Percentiles rank a stretch among this genome's conserved stretches.
Conservation (phyloP, 345 rosid species). For the Linum usitatissimum region DNA sequence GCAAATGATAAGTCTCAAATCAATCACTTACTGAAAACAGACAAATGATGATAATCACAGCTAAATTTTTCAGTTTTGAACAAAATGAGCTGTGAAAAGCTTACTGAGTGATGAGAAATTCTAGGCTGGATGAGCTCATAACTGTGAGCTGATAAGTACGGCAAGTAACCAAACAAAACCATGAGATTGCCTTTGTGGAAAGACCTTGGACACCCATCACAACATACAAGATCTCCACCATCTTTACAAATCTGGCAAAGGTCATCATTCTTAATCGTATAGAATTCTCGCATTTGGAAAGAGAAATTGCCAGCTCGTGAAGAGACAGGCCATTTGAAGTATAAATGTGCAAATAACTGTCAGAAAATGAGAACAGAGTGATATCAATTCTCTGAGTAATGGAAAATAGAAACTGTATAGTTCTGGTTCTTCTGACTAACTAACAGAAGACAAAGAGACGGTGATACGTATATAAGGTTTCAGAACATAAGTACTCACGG, state of each 20-base stretch:
- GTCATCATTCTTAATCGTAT: constrained; percentile 71
- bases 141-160: background rate
- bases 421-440: background rate
- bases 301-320: constrained; percentile 83
- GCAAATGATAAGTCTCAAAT: background rate
- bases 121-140: constrained; percentile 4
- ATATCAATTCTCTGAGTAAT: background rate
- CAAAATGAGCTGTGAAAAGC: background rate
- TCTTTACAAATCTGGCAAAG: constrained; percentile 84
- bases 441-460: background rate
- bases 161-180: background rate
- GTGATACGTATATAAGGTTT: background rate
- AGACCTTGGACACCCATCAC: constrained; percentile 98
- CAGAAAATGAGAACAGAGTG: background rate
- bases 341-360: constrained; percentile 88
- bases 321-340: constrained; percentile 96
- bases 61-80: background rate
- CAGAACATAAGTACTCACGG: constrained; percentile 14
- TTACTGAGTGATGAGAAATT: background rate
- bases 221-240: constrained; percentile 87
- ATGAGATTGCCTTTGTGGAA: constrained; percentile 63
- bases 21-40: background rate
- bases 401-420: background rate
- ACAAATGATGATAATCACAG: background rate
- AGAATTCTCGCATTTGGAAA: constrained; percentile 56